Conservation (phyloP, 768 basidiomycete species). For the Rhodotorula paludigena region DNA sequence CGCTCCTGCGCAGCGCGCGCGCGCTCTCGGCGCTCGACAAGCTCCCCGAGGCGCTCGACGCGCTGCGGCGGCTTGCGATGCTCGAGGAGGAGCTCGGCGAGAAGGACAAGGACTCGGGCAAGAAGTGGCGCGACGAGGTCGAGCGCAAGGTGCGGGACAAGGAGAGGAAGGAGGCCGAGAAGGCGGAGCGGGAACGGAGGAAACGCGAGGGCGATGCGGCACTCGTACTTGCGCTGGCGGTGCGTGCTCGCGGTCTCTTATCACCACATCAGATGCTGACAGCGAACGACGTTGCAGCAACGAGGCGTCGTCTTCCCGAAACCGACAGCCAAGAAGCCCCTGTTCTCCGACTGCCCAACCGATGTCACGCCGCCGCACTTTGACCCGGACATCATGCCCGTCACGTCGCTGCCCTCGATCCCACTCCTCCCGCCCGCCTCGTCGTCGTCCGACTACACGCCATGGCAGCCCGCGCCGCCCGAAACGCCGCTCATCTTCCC, state of each 20-base stretch:
- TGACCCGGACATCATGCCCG: conserved; percentile 45
- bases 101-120: conserved; percentile 53
- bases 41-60: conserved; percentile 75
- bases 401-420: conserved; percentile 41
- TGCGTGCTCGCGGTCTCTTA: conserved; percentile 47
- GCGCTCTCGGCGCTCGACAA: conserved; percentile 71
- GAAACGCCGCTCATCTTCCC: conserved; percentile 67
- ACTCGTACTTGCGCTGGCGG: conserved; percentile 62
- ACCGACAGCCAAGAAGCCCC: conserved; percentile 41
- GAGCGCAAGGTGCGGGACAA: conserved; percentile 44
- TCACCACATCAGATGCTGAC: background rate
- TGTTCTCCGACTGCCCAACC: conserved; percentile 53
- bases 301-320: conserved; percentile 63
- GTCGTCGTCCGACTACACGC: conserved; percentile 5
- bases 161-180: conserved; percentile 44
- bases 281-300: conserved; percentile 52
- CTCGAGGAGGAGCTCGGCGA: conserved; percentile 53
- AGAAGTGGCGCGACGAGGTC: conserved; percentile 53
- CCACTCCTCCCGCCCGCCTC: conserved; percentile 14
- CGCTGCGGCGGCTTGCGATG: conserved; percentile 60
- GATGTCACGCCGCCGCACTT: conserved; percentile 50
- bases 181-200: conserved; percentile 43
- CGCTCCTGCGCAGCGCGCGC: conserved; percentile 74
- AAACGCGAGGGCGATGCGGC: conserved; percentile 53
- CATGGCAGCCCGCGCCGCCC: conserved; percentile 49